A percentile compares a stretch with the other conserved stretches of the same genome.
phyloP scores from a whole-genome alignment of 2,329 filamentous ascomycete species.

The Domatiomyces catenatus region DNA sequence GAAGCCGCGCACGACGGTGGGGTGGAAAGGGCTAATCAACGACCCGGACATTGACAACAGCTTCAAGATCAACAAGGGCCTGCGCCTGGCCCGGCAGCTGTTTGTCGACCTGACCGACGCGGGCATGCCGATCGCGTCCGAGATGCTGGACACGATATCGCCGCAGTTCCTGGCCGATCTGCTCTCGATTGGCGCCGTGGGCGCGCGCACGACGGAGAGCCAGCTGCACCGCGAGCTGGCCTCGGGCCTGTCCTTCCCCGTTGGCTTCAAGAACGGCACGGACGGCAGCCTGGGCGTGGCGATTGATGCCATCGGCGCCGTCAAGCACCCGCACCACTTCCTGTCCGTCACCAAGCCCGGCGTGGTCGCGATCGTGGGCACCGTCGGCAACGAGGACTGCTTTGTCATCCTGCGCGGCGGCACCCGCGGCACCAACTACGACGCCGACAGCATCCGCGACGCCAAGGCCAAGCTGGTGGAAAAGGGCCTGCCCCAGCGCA shows the following conservation, averaged over 20 bases:
- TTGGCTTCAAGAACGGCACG: slow-evolving; percentile 99
- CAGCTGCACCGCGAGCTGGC: slow-evolving; percentile 94
- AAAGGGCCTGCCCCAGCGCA: slow-evolving; percentile 71
- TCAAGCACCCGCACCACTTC: slow-evolving; percentile 62
- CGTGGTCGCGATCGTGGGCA: slow-evolving; percentile 84
- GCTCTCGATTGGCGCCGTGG: slow-evolving; percentile 88
- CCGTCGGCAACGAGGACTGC: slow-evolving; percentile 86
- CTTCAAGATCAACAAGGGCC: slow-evolving; percentile 97
- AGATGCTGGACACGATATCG: slow-evolving; percentile 98
- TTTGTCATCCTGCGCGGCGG: slow-evolving; percentile 93
- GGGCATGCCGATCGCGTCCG: slow-evolving; percentile 88
- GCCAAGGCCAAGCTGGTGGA: slow-evolving; percentile 64
- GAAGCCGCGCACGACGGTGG: slow-evolving; percentile 94
- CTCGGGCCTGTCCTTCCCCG: slow-evolving; percentile 87
- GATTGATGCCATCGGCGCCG: slow-evolving; percentile 83
- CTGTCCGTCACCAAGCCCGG: slow-evolving; percentile 95
- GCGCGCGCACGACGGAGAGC: slow-evolving; percentile 88
- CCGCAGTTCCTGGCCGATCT: slow-evolving; percentile 95
- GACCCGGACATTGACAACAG: slow-evolving; percentile 95
- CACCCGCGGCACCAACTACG: slow-evolving; percentile 83
- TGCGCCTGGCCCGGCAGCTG: slow-evolving; percentile 79
- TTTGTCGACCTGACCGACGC: slow-evolving; percentile 75
- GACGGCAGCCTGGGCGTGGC: slow-evolving; percentile 82
- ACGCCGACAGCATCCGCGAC: slow-evolving; percentile 63
- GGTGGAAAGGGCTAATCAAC: slow-evolving; percentile 99